Percentiles rank a stretch among this genome's conserved stretches.
Conservation (phyloP, 768 basidiomycete species). For the Mycena amicta region DNA sequence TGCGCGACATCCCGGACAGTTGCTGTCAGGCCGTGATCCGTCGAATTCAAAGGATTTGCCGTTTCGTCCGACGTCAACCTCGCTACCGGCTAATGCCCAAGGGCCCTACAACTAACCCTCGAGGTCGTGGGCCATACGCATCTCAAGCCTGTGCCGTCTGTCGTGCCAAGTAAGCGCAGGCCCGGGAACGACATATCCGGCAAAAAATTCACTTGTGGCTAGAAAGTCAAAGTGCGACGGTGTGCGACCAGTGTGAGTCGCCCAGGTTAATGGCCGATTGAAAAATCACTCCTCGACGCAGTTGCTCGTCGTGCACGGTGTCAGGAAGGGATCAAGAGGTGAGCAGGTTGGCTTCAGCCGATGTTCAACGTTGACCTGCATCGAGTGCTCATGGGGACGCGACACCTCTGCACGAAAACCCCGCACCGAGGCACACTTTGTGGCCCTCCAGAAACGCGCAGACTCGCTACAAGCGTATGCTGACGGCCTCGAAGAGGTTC, state of each 20-base stretch:
- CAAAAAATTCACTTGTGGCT: too few species aligned
- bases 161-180: not conserved
- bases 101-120: not conserved
- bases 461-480: not conserved
- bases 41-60: too few species aligned
- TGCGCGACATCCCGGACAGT: too few species aligned
- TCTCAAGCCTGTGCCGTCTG: slow-evolving; percentile 6
- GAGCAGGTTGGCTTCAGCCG: not conserved
- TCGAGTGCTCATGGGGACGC: slow-evolving; percentile 6
- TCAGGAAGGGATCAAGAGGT: slow-evolving; percentile 1
- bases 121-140: slow-evolving; percentile 2
- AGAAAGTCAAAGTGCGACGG: slow-evolving; percentile 11
- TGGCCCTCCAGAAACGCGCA: slow-evolving; percentile 6
- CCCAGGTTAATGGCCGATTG: too few species aligned
- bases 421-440: slow-evolving; percentile 8
- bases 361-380: not conserved
- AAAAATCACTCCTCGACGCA: too few species aligned
- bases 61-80: too few species aligned
- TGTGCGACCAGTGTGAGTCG: not conserved
- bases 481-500: not conserved
- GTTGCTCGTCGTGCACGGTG: slow-evolving; percentile 2
- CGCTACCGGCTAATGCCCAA: too few species aligned
- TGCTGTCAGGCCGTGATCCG: too few species aligned
- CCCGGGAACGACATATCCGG: too few species aligned
- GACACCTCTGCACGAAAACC: slow-evolving; percentile 3